Base-by-base conservation (phyloP, 768 basidiomycete species). In the Naganishia randhawae region DNA sequence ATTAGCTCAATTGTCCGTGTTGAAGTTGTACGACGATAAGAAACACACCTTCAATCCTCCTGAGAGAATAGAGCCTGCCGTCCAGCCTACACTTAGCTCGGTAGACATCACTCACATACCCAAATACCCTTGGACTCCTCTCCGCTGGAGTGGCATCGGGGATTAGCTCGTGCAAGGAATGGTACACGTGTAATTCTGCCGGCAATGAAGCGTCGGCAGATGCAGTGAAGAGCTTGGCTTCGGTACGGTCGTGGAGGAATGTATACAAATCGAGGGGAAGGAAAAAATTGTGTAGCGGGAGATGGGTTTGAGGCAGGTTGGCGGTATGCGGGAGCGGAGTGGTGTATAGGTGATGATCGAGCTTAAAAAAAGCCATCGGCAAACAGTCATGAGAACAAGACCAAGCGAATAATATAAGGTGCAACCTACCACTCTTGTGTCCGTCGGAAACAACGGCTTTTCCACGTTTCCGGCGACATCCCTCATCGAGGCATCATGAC, bases 321-420 rank as follows among this genome's bases (percentile, higher is more conserved):
- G 66, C 83, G 74, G 71, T 85, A 80, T 50, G 89, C 82, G 74
- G 89, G 82, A 73, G 85, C 3, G 81, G 84, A 1, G 85, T 85
- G 3, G 90, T 88, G 82, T 99, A 99, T 33, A 97, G 84, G 72
- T 97, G 92, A 75, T 99, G 92, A 76, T 96, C 87, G 52, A 98
- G 85, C 91, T 95, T 14, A 10, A 11, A 31, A 31, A 27, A 22
- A 37, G 14, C 3, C 11, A n/a, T 16, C 41, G 8, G 32, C 13
- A 51, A 16, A 41, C 51, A 35, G 33, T 62, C 57, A 35, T 31
- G 50, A 33, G 25, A 45, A 35, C 16, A 19, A 35, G 9, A 35
- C 41, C 7, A 33, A 11, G 32, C 32, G 51, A 32, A n/a, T 32
- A 33, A 3, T 41, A 65, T 19, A 33, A n/a, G 13, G 8, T 10